A percentile compares a stretch with the other conserved stretches of the same genome.
phyloP scores from a whole-genome alignment of 352 stramenopile species.

The Globisporangium emineosum region DNA sequence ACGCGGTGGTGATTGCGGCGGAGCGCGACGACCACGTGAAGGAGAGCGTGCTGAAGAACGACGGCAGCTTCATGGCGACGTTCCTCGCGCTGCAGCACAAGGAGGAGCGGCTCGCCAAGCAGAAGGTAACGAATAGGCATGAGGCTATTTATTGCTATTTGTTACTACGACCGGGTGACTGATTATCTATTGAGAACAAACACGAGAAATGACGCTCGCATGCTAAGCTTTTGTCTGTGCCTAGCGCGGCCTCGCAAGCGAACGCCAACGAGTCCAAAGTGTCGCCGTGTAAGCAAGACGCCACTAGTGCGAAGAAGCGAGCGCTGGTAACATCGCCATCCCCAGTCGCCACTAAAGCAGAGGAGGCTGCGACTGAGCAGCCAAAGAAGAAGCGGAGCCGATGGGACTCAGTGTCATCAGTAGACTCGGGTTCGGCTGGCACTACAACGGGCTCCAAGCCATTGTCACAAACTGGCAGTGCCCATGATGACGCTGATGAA shows the following conservation, averaged over 20 bases:
- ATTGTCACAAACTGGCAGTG: not conserved
- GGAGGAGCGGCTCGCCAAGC: conserved; percentile 15
- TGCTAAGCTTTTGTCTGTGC: conserved; percentile 7
- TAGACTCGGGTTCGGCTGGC: no score
- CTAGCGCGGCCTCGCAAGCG: conserved; percentile 4
- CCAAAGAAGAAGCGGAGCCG: conserved; percentile 17
- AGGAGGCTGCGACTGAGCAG: not conserved
- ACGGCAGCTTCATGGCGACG: conserved; percentile 23
- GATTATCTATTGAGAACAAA: not conserved
- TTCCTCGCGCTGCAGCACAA: conserved; percentile 24
- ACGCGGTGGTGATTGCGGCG: conserved; percentile 10
- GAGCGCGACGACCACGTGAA: conserved; percentile 16
- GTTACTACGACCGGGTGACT: not conserved
- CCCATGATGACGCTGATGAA: not conserved
- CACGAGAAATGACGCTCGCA: conserved; percentile 5
- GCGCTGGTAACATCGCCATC: not conserved
- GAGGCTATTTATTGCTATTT: not conserved
- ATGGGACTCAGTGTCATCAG: conserved; percentile 11
- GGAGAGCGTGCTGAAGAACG: conserved; percentile 20
- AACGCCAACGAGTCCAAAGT: not conserved
- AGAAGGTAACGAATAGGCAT: not conserved
- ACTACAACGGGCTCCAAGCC: not conserved
- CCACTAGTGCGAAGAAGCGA: not conserved
- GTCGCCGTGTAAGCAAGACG: not conserved
- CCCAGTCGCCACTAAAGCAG: not conserved